Conservation (phyloP, 73 alveolate genomes). For the Symbiodinium pilosum region DNA sequence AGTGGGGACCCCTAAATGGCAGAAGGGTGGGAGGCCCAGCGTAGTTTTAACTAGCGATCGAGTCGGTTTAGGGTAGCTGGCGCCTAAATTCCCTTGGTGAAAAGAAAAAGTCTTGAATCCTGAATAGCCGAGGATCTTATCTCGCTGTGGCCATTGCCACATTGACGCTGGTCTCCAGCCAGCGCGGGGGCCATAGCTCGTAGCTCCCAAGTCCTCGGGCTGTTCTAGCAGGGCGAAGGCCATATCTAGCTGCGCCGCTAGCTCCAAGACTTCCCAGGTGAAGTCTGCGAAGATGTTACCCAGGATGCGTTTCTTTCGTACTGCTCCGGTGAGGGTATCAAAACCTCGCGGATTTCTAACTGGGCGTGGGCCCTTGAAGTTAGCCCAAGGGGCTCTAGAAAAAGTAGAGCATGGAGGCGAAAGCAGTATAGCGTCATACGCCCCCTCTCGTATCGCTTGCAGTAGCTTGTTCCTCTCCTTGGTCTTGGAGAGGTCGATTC, state of each 20-base stretch:
- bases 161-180: not conserved
- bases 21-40: not conserved
- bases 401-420: constrained; percentile 11
- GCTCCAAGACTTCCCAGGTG: not conserved
- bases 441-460: not conserved
- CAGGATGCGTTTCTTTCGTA: not conserved
- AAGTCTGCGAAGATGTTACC: not conserved
- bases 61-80: not conserved
- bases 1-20: not conserved
- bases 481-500: not conserved
- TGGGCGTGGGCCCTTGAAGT: constrained; percentile 15
- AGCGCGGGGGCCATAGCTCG: not conserved
- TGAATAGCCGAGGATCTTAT: too few relatives aligned
- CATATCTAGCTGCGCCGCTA: not conserved
- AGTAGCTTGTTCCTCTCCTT: not conserved
- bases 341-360: not conserved
- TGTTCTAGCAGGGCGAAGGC: not conserved
- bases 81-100: not conserved
- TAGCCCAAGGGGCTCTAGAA: constrained; percentile 2
- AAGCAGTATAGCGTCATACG: not conserved
- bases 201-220: not conserved
- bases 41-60: not conserved
- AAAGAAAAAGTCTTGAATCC: not conserved
- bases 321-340: not conserved
- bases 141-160: not conserved